Conservation (phyloP, 2,329 filamentous ascomycete species). For the Talaromyces sp. region DNA sequence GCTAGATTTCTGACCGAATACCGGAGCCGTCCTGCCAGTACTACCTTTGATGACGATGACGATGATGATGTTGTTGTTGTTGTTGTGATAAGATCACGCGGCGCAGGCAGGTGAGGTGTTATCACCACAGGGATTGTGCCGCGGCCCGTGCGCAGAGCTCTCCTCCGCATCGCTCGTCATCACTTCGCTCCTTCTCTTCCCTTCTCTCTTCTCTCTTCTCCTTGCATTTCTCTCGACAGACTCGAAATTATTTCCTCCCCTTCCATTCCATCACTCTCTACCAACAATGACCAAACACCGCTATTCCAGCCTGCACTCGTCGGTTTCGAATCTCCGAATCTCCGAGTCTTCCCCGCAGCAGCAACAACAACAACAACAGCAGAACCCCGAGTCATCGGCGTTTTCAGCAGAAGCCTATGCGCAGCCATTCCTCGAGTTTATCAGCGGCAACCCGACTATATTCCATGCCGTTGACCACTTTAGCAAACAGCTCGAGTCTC, state of each 20-base stretch:
- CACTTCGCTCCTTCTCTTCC: background rate
- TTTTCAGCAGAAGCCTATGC: slow-evolving; percentile 60
- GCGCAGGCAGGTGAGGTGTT: slow-evolving; percentile 14
- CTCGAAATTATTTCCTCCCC: background rate
- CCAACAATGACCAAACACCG: slow-evolving; percentile 29
- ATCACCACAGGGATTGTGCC: background rate
- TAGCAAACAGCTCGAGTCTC: slow-evolving; percentile 63
- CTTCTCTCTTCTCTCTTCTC: background rate
- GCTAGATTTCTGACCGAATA: background rate
- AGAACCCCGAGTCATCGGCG: background rate
- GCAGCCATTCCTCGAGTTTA: slow-evolving; percentile 79
- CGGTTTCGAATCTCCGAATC: slow-evolving; percentile 27
- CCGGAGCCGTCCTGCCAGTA: background rate
- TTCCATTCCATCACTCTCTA: background rate
- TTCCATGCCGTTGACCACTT: slow-evolving; percentile 86
- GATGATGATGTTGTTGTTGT: background rate
- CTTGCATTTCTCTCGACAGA: background rate
- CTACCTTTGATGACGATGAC: background rate
- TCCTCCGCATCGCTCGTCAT: background rate
- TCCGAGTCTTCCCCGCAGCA: slow-evolving; percentile 16
- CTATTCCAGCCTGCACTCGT: slow-evolving; percentile 22
- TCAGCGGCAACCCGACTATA: slow-evolving; percentile 85
- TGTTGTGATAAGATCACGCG: slow-evolving; percentile 17
- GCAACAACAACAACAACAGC: slow-evolving; percentile 14
- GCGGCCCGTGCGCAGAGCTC: background rate